Evolutionary conservation across 1,284 basidiomycete species (phyloP).

Genomic region (Mycena citricolor): DNA sequence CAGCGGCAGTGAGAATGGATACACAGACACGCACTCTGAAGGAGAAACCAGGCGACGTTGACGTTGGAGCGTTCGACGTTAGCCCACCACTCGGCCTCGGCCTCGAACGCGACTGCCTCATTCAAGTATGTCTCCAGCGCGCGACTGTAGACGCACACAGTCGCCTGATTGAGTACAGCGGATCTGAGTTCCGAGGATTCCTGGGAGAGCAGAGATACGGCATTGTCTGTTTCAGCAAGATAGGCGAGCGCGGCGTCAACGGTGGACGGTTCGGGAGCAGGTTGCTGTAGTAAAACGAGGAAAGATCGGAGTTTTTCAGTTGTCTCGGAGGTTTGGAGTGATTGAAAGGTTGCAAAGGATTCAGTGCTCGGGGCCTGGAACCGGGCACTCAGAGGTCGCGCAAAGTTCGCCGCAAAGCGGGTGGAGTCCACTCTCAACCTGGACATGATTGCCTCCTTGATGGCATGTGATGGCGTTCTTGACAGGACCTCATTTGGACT

Average conservation of each 20-base stretch:
- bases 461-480: too few species aligned
- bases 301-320: constrained; percentile 15
- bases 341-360: not conserved
- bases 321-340: constrained; percentile 4
- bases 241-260: constrained; percentile 21
- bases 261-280: constrained; percentile 11
- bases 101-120: constrained; percentile 63
- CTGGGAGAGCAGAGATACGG: constrained; percentile 1
- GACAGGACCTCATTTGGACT: too few species aligned
- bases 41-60: constrained; percentile 53
- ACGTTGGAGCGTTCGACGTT: constrained; percentile 56
- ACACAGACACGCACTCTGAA: constrained; percentile 55
- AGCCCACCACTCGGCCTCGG: constrained; percentile 76
- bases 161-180: constrained; percentile 44
- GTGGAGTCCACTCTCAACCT: constrained; percentile 17
- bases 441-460: constrained; percentile 10
- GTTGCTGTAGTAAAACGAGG: constrained; percentile 18
- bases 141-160: constrained; percentile 58
- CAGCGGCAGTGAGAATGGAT: constrained; percentile 4
- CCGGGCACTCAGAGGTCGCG: constrained; percentile 13
- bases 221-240: constrained; percentile 10
- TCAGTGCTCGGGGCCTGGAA: constrained; percentile 5
- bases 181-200: constrained; percentile 37
- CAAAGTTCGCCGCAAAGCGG: constrained; percentile 15
- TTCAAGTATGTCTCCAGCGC: constrained; percentile 55